Conservation (phyloP, 1,139 yeast species). For the Diutina pseudorugosa region DNA sequence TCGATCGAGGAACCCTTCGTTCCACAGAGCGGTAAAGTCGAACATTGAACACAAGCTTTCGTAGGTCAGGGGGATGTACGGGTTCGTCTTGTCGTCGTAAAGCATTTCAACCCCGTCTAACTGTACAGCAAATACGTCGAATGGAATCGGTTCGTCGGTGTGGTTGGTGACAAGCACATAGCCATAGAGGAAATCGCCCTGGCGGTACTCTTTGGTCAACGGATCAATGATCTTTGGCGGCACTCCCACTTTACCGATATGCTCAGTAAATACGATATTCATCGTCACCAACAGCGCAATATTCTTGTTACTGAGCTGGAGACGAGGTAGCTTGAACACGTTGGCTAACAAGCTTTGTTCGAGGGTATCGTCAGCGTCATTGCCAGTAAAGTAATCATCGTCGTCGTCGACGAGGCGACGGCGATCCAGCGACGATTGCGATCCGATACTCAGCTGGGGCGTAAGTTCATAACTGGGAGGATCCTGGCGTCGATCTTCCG, state of each 20-base stretch:
- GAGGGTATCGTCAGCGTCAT: neutral
- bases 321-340: neutral
- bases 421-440: neutral
- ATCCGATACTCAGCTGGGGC: neutral
- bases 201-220: neutral
- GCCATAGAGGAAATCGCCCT: neutral
- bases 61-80: conserved; percentile 7
- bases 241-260: neutral
- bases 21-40: conserved; percentile 31
- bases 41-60: conserved; percentile 24
- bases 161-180: neutral
- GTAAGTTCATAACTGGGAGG: conserved; percentile 1
- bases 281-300: neutral
- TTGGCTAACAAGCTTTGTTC: neutral
- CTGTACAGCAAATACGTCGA: conserved; percentile 10
- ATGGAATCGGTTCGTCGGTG: neutral
- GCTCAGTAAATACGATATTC: neutral
- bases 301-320: neutral
- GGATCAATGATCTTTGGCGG: neutral
- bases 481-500: neutral
- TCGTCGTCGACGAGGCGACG: neutral
- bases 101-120: conserved; percentile 9
- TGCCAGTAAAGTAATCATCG: neutral
- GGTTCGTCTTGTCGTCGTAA: conserved; percentile 5
- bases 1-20: conserved; percentile 25